Evolutionary conservation across 2,329 filamentous ascomycete genomes (phyloP).

Genomic region (Neonectria hederae): DNA sequence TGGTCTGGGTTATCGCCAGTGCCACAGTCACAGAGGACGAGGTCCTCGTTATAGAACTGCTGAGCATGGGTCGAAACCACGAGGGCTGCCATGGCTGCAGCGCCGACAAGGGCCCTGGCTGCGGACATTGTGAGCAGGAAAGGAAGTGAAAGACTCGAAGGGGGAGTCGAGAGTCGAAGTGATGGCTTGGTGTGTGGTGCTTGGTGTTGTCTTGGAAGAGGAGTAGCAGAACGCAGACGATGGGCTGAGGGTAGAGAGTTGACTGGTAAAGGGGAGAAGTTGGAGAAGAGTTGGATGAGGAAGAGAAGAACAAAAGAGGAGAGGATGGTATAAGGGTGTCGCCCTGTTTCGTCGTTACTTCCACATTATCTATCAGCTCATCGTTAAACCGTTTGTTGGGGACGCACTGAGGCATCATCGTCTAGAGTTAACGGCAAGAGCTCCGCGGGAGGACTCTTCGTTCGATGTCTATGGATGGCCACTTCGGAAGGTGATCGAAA

Average conservation of each 20-base stretch:
- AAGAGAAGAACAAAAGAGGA: not conserved
- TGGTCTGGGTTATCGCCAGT: conserved; percentile 54
- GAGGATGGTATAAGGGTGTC: not conserved
- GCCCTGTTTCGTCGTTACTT: not conserved
- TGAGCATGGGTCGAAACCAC: conserved; percentile 35
- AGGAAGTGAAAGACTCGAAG: not conserved
- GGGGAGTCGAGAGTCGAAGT: not conserved
- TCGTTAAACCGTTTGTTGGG: conserved; percentile 15
- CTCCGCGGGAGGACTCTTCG: not conserved
- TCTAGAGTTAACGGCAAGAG: conserved; percentile 5
- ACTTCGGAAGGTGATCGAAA: not conserved
- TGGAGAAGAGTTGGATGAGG: conserved; percentile 4
- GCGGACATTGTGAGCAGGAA: conserved; percentile 34
- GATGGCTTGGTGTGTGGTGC: not conserved
- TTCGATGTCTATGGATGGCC: not conserved
- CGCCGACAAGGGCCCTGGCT: conserved; percentile 33
- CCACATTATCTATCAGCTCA: not conserved
- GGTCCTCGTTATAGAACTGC: conserved; percentile 47
- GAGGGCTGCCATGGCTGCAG: conserved; percentile 38
- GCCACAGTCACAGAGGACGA: conserved; percentile 54
- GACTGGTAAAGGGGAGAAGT: conserved; percentile 5
- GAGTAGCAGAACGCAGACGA: not conserved
- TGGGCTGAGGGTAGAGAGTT: not conserved
- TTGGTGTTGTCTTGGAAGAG: conserved; percentile 1
- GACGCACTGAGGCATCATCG: conserved; percentile 5